A percentile compares a stretch with the other conserved stretches of the same genome.
Conservation (phyloP, 352 stramenopile species). For the Phytophthora macrochlamydospora region DNA sequence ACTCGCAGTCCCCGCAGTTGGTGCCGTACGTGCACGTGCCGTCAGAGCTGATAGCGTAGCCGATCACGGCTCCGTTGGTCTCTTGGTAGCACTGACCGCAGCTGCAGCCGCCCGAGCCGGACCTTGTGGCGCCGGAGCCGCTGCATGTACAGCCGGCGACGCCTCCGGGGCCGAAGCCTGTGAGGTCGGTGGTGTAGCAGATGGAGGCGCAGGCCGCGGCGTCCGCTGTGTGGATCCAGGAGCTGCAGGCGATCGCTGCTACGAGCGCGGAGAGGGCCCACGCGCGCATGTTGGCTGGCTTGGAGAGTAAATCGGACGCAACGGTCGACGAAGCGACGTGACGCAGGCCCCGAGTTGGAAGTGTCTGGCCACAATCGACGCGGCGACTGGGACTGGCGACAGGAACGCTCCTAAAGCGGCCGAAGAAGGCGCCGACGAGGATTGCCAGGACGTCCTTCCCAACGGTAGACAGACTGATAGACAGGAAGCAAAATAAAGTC, state of each 20-base stretch:
- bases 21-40: slow-evolving; percentile 37
- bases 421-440: no score
- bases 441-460: no score
- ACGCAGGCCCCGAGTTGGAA: no score
- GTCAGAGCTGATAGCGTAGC: slow-evolving; percentile 37
- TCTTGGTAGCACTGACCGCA: slow-evolving; percentile 50
- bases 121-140: slow-evolving; percentile 27
- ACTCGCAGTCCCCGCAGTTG: slow-evolving; percentile 42
- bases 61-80: slow-evolving; percentile 26
- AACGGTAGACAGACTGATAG: no score
- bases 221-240: slow-evolving; percentile 11
- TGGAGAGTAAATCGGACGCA: no score
- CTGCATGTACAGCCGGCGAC: slow-evolving; percentile 34
- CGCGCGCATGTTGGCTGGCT: no score
- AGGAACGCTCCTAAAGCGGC: no score
- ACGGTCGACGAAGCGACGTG: no score
- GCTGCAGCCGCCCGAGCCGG: slow-evolving; percentile 30
- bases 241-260: neutral
- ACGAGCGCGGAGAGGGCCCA: neutral
- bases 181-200: slow-evolving; percentile 45
- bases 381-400: no score
- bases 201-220: slow-evolving; percentile 35
- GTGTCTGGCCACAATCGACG: no score
- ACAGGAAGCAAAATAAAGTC: no score
- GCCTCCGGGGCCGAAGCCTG: slow-evolving; percentile 44